Evolutionary conservation across 352 stramenopile genomes (phyloP), one percentile per base, ranked within the genome.

Genomic region (Pseudoperonospora humuli): DNA sequence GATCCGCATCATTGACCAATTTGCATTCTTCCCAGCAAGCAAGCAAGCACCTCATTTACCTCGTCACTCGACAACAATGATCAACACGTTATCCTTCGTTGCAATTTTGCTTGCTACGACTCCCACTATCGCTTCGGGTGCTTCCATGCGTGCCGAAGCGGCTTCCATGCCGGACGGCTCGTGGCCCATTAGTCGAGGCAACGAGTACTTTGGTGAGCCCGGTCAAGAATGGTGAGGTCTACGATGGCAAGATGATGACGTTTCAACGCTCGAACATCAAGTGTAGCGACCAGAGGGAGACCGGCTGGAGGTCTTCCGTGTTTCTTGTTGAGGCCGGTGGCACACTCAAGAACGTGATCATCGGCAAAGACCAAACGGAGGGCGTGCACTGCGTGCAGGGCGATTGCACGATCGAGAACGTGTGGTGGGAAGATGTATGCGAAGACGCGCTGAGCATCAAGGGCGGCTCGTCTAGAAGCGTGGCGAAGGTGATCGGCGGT

Each of bases 161-260:
- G 44, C 44, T n/a, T 6, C 45, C 33, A 67, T 67, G 45, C 57
- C 57, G 0, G 37, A 39, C 23, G 52, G 57, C 8, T 50, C 44
- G 37, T 64, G 57, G 52, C 52, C 57, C n/a, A 29, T 31, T 20
- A 60, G 52, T 37, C 50, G 50, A 27, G 57, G 57, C n/a, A 54
- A 10, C 3, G 47, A 60, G 24, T 44, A 45, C 36, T 47, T 47
- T 18, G 27, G 25, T 13, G 56, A 47, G 37, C 52, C 64, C 53
- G 36, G 58, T 73, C 26, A 57, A 62, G 20, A 56, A 54, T n/a
- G 65, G 55, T 17, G 31, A 44, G 10, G 42, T 40, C 24, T 75
- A 68, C 32, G 67, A 75, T 34, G 67, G 67, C 18, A 53, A 57
- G 21, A 70, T 69, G 54, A 63, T 75, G 55, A 84, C 64, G 33